These are phyloP conservation scores for Acacia acuminata DNA, from an alignment of 306 rosid species.

Conservation along the genomic window DNA sequence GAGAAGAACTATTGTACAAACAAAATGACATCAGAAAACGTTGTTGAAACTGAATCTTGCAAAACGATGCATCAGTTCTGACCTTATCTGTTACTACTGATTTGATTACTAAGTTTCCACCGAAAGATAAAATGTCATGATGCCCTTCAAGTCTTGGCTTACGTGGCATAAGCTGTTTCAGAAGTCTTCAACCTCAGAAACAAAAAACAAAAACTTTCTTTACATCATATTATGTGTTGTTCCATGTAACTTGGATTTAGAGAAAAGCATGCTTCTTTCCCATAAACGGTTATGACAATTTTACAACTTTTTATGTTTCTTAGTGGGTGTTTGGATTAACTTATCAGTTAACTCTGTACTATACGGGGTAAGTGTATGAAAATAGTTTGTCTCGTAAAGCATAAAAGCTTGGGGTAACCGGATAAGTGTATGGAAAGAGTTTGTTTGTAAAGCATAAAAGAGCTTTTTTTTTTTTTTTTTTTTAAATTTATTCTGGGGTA, in stretches of 20 bases:
- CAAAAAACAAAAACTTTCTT: background rate
- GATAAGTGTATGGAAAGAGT: no score
- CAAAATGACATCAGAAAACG: conserved; percentile 24
- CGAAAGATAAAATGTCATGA: conserved; percentile 38
- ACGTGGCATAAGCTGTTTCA: background rate
- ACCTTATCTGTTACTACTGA: conserved; percentile 27
- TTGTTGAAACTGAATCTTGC: conserved; percentile 20
- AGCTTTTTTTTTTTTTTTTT: no score
- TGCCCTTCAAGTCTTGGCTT: conserved; percentile 11
- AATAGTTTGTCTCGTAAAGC: no score
- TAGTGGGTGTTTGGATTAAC: no score
- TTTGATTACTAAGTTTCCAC: conserved; percentile 35
- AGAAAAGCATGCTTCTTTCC: background rate
- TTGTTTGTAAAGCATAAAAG: no score
- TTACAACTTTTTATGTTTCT: background rate
- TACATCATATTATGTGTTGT: background rate
- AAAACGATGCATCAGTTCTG: conserved; percentile 8
- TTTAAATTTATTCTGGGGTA: no score
- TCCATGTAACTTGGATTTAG: background rate
- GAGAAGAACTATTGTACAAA: background rate
- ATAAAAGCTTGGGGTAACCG: no score
- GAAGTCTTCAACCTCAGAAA: background rate
- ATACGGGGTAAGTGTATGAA: no score
- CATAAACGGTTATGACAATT: background rate
- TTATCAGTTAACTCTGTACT: no score